These are phyloP conservation scores for Ophiostoma ips DNA, from an alignment of 2,329 filamentous ascomycete species.

Conservation along the genomic window DNA sequence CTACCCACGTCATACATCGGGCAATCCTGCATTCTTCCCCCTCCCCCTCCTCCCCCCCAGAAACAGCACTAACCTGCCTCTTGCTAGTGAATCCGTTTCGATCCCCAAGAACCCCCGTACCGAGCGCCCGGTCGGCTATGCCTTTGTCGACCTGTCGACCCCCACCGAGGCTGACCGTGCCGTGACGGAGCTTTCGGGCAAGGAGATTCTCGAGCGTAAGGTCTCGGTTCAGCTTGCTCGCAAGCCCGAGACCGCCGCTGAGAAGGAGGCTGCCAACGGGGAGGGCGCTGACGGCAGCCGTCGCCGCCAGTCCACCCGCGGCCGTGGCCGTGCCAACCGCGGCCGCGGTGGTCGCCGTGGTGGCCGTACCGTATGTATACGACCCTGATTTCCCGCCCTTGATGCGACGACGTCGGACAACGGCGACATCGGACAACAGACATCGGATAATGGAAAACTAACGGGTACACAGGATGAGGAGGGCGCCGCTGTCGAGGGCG, in stretches of 20 bases:
- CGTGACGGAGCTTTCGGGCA: constrained; percentile 87
- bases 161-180: constrained; percentile 90
- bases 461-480: constrained; percentile 24
- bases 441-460: too few species aligned
- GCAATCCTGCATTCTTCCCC: too few species aligned
- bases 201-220: constrained; percentile 97
- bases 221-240: constrained; percentile 97
- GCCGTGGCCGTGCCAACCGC: constrained; percentile 51
- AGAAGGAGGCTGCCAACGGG: constrained; percentile 66
- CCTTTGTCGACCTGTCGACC: constrained; percentile 95
- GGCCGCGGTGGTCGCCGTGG: constrained; percentile 51
- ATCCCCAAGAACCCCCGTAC: constrained; percentile 99
- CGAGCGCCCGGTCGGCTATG: constrained; percentile 94
- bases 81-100: constrained; percentile 79
- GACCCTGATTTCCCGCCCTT: too few species aligned
- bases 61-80: background rate
- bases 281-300: constrained; percentile 57
- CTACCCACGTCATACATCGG: background rate
- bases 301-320: constrained; percentile 48
- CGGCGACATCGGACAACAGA: too few species aligned
- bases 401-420: too few species aligned
- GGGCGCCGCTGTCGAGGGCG: constrained; percentile 29
- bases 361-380: constrained; percentile 44
- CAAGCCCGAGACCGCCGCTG: constrained; percentile 78
- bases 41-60: background rate